These are phyloP conservation scores for Leccinum rimulosum DNA, from an alignment of 768 basidiomycete genomes.

Conservation along the genomic window DNA sequence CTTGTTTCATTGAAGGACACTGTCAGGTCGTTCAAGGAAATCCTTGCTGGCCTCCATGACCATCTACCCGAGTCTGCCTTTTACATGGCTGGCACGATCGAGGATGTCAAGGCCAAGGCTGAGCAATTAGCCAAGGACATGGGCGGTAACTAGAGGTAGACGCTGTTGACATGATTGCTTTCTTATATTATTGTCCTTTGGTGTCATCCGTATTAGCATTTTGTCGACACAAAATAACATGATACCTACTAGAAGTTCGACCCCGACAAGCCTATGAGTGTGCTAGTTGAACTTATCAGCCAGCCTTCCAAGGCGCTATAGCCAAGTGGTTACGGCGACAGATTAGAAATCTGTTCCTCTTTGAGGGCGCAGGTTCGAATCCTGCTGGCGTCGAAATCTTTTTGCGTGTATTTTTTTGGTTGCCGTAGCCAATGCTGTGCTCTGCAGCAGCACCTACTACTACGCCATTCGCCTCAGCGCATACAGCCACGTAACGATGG, in stretches of 20 bases:
- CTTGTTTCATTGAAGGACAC: slow-evolving; percentile 97
- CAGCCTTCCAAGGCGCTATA: slow-evolving; percentile 53
- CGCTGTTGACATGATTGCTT: slow-evolving; percentile 10
- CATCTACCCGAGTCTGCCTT: slow-evolving; percentile 92
- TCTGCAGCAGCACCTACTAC: no score
- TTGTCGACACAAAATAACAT: slow-evolving; percentile 5
- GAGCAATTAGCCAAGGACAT: slow-evolving; percentile 97
- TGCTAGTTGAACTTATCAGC: neutral
- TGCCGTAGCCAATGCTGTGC: neutral
- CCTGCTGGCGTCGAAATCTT: slow-evolving; percentile 54
- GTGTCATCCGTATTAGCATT: slow-evolving; percentile 12
- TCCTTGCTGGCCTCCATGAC: slow-evolving; percentile 88
- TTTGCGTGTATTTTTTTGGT: neutral
- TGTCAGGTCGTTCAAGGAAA: slow-evolving; percentile 96
- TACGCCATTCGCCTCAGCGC: neutral
- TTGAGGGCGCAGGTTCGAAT: slow-evolving; percentile 69
- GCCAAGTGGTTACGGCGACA: slow-evolving; percentile 80
- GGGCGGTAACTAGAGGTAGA: slow-evolving; percentile 41
- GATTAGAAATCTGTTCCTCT: slow-evolving; percentile 75
- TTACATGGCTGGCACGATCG: slow-evolving; percentile 98
- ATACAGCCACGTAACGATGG: slow-evolving; percentile 17
- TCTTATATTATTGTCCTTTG: neutral
- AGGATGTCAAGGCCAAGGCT: slow-evolving; percentile 96
- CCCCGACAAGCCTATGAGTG: neutral
- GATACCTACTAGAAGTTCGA: slow-evolving; percentile 4